Evolutionary conservation across 352 stramenopile species (phyloP).

Genomic region (Peronospora farinosa): DNA sequence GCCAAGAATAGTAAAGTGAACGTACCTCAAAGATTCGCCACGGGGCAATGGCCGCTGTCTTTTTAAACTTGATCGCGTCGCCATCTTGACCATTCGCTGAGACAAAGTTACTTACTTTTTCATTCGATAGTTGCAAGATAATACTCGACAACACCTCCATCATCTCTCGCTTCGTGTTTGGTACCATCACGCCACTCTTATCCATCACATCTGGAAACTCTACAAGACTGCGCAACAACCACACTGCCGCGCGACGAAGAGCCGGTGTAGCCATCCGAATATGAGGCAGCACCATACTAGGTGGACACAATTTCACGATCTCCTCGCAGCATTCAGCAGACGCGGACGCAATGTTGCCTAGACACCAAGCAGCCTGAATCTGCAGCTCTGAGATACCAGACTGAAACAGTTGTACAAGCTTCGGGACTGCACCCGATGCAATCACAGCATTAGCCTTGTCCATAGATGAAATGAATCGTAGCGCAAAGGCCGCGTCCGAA

Average conservation of each 20-base stretch:
- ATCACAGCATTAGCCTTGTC: slow-evolving; percentile 77
- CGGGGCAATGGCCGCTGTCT: slow-evolving; percentile 49
- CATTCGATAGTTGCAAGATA: slow-evolving; percentile 69
- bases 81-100: slow-evolving; percentile 41
- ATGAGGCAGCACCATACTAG: slow-evolving; percentile 63
- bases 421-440: slow-evolving; percentile 57
- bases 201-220: slow-evolving; percentile 78
- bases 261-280: slow-evolving; percentile 80
- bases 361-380: slow-evolving; percentile 82
- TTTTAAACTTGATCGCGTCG: slow-evolving; percentile 51
- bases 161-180: slow-evolving; percentile 63
- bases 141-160: slow-evolving; percentile 68
- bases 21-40: slow-evolving; percentile 81
- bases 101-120: slow-evolving; percentile 63
- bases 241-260: slow-evolving; percentile 68
- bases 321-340: slow-evolving; percentile 66
- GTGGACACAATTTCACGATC: slow-evolving; percentile 65
- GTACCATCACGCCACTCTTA: slow-evolving; percentile 32
- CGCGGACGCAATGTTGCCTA: slow-evolving; percentile 81
- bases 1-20: slow-evolving; percentile 8
- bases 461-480: slow-evolving; percentile 87
- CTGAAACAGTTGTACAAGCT: slow-evolving; percentile 81
- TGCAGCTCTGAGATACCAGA: slow-evolving; percentile 83
- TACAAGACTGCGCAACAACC: slow-evolving; percentile 78
- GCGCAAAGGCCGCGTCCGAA: slow-evolving; percentile 79